Evolutionary conservation across 2,329 filamentous ascomycete genomes (phyloP).

Genomic region (Penicillium griseofulvum): DNA sequence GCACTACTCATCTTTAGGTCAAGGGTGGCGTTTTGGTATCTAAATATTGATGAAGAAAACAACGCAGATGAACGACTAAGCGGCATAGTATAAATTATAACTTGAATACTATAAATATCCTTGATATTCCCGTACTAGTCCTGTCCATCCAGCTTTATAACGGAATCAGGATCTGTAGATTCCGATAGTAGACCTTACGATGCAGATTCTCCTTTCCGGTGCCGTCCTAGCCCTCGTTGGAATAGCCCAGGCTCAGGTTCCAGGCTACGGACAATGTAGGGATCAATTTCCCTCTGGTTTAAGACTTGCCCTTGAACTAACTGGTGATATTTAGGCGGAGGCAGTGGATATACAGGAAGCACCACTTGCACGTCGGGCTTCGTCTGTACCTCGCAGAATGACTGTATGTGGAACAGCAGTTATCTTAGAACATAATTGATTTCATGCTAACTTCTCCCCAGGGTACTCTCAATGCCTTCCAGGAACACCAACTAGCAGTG

Average conservation of each 20-base stretch:
- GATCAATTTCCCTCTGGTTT: background rate
- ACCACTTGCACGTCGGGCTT: conserved; percentile 13
- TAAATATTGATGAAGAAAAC: background rate
- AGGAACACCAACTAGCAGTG: conserved; percentile 9
- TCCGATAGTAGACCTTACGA: background rate
- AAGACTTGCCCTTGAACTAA: background rate
- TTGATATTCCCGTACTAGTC: background rate
- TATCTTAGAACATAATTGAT: no score
- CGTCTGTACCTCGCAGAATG: conserved; percentile 17
- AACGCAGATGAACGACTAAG: background rate
- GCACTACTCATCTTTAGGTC: background rate
- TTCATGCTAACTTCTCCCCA: background rate
- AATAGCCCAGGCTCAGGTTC: conserved; percentile 14
- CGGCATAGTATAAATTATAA: background rate
- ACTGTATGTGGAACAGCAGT: conserved; percentile 4
- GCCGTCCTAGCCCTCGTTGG: conserved; percentile 10
- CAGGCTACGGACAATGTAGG: conserved; percentile 17
- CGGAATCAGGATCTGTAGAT: background rate
- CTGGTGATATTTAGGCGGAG: conserved; percentile 7
- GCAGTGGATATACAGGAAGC: conserved; percentile 14
- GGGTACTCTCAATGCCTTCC: conserved; percentile 19
- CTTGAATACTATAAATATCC: background rate
- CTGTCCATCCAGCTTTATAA: background rate
- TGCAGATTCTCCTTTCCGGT: conserved; percentile 8
- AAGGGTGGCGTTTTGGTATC: background rate